Evolutionary conservation across 345 rosid species (phyloP).

Genomic region (Eucalyptus curtisii): DNA sequence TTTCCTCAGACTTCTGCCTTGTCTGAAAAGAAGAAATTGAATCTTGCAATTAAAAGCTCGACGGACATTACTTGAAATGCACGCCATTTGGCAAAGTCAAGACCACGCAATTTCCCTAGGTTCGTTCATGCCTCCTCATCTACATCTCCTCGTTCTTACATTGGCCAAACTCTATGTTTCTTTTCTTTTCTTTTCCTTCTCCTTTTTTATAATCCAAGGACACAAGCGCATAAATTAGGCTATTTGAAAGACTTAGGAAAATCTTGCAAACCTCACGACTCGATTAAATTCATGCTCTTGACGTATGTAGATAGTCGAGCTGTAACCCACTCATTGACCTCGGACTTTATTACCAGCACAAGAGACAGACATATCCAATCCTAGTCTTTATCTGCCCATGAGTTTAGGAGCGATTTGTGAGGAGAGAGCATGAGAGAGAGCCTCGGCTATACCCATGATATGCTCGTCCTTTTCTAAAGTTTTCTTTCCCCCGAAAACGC

Average conservation of each 20-base stretch:
- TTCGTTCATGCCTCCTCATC: not conserved
- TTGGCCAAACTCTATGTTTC: not conserved
- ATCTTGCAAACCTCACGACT: not conserved
- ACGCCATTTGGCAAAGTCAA: not conserved
- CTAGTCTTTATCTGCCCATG: not conserved
- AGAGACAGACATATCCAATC: not conserved
- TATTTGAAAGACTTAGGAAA: not conserved
- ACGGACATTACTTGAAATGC: not conserved
- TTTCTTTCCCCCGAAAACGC: not conserved
- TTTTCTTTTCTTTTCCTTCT: no score
- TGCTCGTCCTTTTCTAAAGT: not conserved
- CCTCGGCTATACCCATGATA: not conserved
- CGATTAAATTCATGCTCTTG: not conserved
- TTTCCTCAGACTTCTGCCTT: not conserved
- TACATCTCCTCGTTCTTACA: not conserved
- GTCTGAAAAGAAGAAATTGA: not conserved
- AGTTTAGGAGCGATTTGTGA: not conserved
- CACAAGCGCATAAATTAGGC: not conserved
- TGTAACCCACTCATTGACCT: not conserved
- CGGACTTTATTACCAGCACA: not conserved
- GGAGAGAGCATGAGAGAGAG: not conserved
- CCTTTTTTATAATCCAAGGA: not conserved
- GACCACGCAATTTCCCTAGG: not conserved
- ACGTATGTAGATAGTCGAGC: not conserved
- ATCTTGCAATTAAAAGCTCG: not conserved